Conservation (phyloP, 805 yeast genomes). For the Scheffersomyces amazonensis region DNA sequence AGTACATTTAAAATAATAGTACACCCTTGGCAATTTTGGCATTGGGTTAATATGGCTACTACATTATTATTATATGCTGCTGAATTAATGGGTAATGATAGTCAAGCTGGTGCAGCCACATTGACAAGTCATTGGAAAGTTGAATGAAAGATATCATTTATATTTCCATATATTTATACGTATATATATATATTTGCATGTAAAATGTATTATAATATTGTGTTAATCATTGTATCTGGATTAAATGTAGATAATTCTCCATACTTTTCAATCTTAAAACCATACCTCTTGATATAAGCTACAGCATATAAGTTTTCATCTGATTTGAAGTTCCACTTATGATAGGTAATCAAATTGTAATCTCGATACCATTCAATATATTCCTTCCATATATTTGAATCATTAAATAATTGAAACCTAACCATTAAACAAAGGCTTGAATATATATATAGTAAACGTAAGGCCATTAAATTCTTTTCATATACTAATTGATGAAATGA, state of each 20-base stretch:
- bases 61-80: constrained; percentile 76
- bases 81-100: constrained; percentile 56
- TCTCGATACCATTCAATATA: constrained; percentile 16
- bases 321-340: neutral
- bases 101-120: constrained; percentile 23
- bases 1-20: constrained; percentile 28
- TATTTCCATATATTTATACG: too few species aligned
- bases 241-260: too few species aligned
- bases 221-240: too few species aligned
- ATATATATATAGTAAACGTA: constrained; percentile 20
- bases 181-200: too few species aligned
- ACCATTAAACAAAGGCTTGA: constrained; percentile 16
- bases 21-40: constrained; percentile 95
- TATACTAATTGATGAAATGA: constrained; percentile 16
- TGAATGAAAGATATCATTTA: constrained; percentile 17
- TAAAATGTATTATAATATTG: too few species aligned
- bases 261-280: too few species aligned
- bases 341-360: neutral
- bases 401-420: constrained; percentile 18
- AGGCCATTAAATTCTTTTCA: constrained; percentile 18
- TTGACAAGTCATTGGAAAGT: constrained; percentile 45
- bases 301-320: neutral
- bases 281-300: too few species aligned
- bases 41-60: constrained; percentile 87
- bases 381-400: constrained; percentile 26